Conservation (phyloP, 306 rosid species). For the Clitoria ternatea region DNA sequence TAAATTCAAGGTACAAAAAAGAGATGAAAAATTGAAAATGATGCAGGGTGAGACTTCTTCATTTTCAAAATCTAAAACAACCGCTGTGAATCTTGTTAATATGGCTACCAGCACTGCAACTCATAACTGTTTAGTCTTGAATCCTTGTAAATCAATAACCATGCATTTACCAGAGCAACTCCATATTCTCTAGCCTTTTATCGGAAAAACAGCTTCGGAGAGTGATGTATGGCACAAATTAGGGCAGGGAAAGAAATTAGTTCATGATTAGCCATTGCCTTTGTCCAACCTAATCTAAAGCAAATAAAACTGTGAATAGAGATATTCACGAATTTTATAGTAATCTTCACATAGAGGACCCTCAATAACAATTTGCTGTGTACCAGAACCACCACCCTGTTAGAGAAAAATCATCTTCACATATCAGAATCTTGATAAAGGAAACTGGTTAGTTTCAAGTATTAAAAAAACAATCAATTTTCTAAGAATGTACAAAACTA, state of each 20-base stretch:
- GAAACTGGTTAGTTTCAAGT: neutral
- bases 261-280: slow-evolving; percentile 15
- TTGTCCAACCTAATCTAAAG: slow-evolving; percentile 37
- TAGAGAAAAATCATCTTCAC: neutral
- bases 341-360: slow-evolving; percentile 91
- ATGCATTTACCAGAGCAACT: neutral
- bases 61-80: neutral
- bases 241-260: slow-evolving; percentile 3
- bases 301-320: slow-evolving; percentile 80
- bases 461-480: neutral
- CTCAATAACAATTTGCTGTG: slow-evolving; percentile 87
- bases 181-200: neutral
- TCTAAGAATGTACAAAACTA: neutral
- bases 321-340: slow-evolving; percentile 74
- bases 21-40: neutral
- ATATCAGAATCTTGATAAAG: slow-evolving; percentile 17
- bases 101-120: neutral
- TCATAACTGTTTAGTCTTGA: neutral
- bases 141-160: neutral
- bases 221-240: too few species aligned
- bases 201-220: neutral
- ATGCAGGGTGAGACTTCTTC: slow-evolving; percentile 10
- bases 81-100: neutral
- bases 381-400: slow-evolving; percentile 84
- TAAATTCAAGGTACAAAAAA: neutral